Percentiles rank a stretch among this genome's conserved stretches.
These are phyloP conservation scores for Cryptococcus floricola DNA, from an alignment of 1,284 basidiomycete genomes.

Conservation along the genomic window DNA sequence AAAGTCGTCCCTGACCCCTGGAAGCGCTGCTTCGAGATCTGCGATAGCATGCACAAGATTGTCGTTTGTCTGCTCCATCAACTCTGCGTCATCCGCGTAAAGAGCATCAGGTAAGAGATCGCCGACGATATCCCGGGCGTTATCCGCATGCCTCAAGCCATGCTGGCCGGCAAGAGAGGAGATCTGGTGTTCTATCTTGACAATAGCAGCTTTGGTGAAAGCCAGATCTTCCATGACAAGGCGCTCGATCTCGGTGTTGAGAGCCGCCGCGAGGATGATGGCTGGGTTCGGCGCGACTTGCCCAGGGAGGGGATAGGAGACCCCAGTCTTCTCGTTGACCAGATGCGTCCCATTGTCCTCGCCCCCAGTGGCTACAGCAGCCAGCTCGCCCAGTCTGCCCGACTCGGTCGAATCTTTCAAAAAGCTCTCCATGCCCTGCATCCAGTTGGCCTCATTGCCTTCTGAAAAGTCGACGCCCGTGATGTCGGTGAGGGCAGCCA, in stretches of 20 bases:
- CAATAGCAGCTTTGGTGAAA: slow-evolving; percentile 30
- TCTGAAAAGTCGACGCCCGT: slow-evolving; percentile 22
- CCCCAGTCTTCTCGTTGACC: neutral
- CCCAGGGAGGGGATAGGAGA: neutral
- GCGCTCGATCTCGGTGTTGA: slow-evolving; percentile 42
- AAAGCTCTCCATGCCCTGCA: slow-evolving; percentile 37
- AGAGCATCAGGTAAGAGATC: slow-evolving; percentile 1
- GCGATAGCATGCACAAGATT: slow-evolving; percentile 7
- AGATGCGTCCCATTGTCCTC: slow-evolving; percentile 7
- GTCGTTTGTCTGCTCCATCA: neutral
- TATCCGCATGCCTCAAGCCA: neutral
- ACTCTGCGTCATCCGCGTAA: slow-evolving; percentile 6
- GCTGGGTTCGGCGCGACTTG: slow-evolving; percentile 4
- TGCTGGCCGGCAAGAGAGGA: neutral
- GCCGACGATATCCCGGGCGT: neutral
- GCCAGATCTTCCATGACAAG: slow-evolving; percentile 37
- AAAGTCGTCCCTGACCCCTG: slow-evolving; percentile 19
- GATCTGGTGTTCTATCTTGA: slow-evolving; percentile 15
- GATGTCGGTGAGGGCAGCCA: slow-evolving; percentile 33
- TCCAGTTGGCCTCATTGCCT: slow-evolving; percentile 29
- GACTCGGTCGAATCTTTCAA: slow-evolving; percentile 32
- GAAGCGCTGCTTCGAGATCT: slow-evolving; percentile 11
- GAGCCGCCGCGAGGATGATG: slow-evolving; percentile 22
- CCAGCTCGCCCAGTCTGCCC: slow-evolving; percentile 41
- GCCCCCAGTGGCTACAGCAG: slow-evolving; percentile 34